Conservation (phyloP, 1,284 basidiomycete species). For the Microbotryum intermedium region DNA sequence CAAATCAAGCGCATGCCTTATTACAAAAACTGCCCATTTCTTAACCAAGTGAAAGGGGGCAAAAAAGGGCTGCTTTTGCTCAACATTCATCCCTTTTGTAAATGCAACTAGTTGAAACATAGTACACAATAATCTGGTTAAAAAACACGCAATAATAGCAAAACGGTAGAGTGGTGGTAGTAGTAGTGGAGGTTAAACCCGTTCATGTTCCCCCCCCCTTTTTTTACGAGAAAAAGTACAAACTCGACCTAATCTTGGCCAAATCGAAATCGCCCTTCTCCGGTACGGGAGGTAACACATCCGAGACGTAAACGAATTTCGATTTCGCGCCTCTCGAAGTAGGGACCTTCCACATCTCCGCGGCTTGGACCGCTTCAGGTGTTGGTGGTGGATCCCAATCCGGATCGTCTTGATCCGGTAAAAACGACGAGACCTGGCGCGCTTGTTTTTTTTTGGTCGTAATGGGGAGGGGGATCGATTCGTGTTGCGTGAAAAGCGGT, state of each 20-base stretch:
- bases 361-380: background rate
- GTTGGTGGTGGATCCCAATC: background rate
- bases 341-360: conserved; percentile 9
- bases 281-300: conserved; percentile 74
- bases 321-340: conserved; percentile 29
- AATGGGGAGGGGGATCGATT: background rate
- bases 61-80: too few species aligned
- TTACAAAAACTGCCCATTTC: too few species aligned
- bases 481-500: conserved; percentile 21
- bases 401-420: conserved; percentile 23
- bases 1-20: too few species aligned
- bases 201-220: conserved; percentile 3
- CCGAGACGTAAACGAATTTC: conserved; percentile 62
- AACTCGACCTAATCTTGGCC: conserved; percentile 65
- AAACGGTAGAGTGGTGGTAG: too few species aligned
- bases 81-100: too few species aligned
- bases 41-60: too few species aligned
- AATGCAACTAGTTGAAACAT: too few species aligned
- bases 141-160: too few species aligned
- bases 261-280: conserved; percentile 84
- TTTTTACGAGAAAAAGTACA: conserved; percentile 92
- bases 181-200: background rate
- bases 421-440: conserved; percentile 17
- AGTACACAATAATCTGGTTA: too few species aligned
- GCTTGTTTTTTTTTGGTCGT: conserved; percentile 30